Evolutionary conservation across 2,329 filamentous ascomycete genomes (phyloP).

Genomic region (Colletotrichum tropicale): DNA sequence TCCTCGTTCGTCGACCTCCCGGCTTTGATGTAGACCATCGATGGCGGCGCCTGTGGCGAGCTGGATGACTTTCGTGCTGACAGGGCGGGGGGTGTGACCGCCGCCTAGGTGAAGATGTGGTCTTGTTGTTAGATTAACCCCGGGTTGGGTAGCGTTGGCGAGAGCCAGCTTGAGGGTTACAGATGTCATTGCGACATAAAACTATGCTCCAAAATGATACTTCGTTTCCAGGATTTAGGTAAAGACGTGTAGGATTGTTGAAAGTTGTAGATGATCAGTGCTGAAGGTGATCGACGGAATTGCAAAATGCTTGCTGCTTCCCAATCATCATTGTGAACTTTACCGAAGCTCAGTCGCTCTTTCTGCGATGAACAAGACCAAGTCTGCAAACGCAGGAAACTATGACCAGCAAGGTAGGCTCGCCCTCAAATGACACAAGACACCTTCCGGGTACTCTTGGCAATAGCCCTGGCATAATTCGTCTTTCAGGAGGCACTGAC

Average conservation of each 20-base stretch:
- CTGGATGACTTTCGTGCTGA: neutral
- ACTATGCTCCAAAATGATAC: neutral
- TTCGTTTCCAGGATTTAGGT: neutral
- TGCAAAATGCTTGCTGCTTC: neutral
- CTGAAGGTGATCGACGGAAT: neutral
- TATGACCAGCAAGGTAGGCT: neutral
- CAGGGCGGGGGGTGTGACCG: neutral
- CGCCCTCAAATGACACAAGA: neutral
- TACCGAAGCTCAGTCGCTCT: neutral
- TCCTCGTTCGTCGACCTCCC: neutral
- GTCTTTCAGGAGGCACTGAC: neutral
- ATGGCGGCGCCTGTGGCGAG: neutral
- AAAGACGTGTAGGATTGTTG: neutral
- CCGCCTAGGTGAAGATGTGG: neutral
- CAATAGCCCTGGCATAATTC: neutral
- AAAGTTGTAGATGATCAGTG: rapidly evolving
- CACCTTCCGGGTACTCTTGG: neutral
- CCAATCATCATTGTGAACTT: neutral
- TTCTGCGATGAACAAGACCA: neutral
- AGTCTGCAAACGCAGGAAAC: neutral
- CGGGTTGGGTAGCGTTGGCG: neutral
- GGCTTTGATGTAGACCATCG: neutral
- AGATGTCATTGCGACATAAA: neutral
- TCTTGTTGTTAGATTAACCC: neutral
- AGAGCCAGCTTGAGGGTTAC: neutral